Percentiles rank a stretch among this genome's conserved stretches.
Conservation (phyloP, 1,284 basidiomycete species). For the Naganishia sp. region DNA sequence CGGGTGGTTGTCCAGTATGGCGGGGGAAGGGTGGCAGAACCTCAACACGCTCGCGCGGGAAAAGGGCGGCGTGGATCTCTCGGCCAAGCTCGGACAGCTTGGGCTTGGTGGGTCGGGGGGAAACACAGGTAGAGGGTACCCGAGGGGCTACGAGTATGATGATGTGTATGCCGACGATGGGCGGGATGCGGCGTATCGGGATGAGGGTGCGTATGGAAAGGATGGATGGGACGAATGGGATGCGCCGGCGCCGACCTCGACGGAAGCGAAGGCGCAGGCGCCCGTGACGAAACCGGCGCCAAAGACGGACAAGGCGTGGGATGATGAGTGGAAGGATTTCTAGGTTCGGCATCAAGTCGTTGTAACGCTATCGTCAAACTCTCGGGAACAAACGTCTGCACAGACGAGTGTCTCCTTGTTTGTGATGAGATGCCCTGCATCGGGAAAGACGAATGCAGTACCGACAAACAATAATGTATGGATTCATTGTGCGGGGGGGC, state of each 20-base stretch:
- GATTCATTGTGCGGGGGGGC: no score
- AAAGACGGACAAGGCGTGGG: slow-evolving; percentile 44
- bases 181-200: slow-evolving; percentile 10
- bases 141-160: slow-evolving; percentile 37
- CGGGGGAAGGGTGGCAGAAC: slow-evolving; percentile 48
- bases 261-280: slow-evolving; percentile 20
- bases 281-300: not conserved
- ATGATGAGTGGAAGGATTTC: slow-evolving; percentile 51
- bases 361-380: no score
- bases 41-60: slow-evolving; percentile 50
- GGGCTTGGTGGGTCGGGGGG: slow-evolving; percentile 35
- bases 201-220: slow-evolving; percentile 5
- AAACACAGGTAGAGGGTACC: slow-evolving; percentile 32
- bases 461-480: no score
- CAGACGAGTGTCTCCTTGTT: not conserved
- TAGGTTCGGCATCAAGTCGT: slow-evolving; percentile 11
- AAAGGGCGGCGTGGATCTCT: slow-evolving; percentile 50
- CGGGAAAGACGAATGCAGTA: no score
- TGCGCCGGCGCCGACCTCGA: slow-evolving; percentile 4
- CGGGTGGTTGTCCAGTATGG: slow-evolving; percentile 44
- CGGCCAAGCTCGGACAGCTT: slow-evolving; percentile 49
- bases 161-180: slow-evolving; percentile 19
- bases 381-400: no score
- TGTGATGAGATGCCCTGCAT: no score
- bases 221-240: slow-evolving; percentile 32